phyloP scores from a whole-genome alignment of 148 eudicot species.

The Arctostaphylos glauca region DNA sequence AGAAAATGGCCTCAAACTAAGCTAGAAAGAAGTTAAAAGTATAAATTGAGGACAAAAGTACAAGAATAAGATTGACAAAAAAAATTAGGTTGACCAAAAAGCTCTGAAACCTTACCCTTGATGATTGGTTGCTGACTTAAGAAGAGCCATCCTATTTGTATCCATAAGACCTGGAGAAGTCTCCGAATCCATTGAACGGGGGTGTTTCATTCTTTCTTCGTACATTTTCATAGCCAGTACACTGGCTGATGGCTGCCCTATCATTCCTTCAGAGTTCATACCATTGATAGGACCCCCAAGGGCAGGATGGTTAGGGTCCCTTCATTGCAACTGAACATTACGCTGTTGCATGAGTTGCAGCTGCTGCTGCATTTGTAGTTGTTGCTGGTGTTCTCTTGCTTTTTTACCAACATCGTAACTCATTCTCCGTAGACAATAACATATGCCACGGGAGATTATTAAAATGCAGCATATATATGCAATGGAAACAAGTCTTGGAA shows the following conservation, averaged over 20 bases:
- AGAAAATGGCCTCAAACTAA: constrained; percentile 18
- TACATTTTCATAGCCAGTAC: constrained; percentile 46
- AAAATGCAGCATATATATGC: neutral
- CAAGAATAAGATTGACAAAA: neutral
- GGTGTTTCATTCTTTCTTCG: constrained; percentile 54
- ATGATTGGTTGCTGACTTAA: constrained; percentile 72
- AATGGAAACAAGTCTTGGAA: neutral
- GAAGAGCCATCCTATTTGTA: constrained; percentile 85
- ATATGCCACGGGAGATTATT: neutral
- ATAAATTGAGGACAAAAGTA: neutral
- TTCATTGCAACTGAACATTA: constrained; percentile 85
- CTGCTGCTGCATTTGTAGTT: constrained; percentile 75
- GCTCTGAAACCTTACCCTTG: constrained; percentile 53
- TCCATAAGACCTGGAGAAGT: constrained; percentile 70
- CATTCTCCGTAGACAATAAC: constrained; percentile 1
- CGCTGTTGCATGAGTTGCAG: constrained; percentile 93
- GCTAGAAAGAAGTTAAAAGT: neutral
- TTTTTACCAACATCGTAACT: constrained; percentile 25
- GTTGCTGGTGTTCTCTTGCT: constrained; percentile 87
- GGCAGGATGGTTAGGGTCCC: constrained; percentile 84
- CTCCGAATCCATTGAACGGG: constrained; percentile 56
- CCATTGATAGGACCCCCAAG: constrained; percentile 72
- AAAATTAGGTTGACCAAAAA: neutral
- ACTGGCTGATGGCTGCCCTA: constrained; percentile 55
- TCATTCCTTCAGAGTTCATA: constrained; percentile 51